Evolutionary conservation across 2,329 filamentous ascomycete species (phyloP).

Genomic region (Phialocephala subalpina): DNA sequence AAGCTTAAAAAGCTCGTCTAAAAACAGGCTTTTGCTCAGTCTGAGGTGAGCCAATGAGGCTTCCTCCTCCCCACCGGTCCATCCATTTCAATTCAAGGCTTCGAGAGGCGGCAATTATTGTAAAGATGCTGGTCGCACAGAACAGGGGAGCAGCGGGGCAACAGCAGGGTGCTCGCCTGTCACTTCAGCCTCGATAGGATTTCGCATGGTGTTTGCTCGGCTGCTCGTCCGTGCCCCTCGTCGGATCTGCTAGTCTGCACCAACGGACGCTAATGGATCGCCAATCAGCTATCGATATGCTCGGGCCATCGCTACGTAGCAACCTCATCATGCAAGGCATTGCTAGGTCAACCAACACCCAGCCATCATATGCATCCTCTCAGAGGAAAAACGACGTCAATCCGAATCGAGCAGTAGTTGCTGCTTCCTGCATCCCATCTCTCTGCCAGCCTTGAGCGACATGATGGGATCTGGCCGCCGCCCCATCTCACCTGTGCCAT

Average conservation of each 20-base stretch:
- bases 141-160: neutral
- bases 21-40: constrained; percentile 12
- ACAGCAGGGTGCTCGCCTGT: neutral
- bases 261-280: neutral
- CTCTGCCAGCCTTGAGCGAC: neutral
- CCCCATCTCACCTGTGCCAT: neutral
- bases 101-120: neutral
- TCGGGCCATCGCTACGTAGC: constrained; percentile 3
- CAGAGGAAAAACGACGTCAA: constrained; percentile 11
- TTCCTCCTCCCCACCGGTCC: neutral
- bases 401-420: constrained; percentile 14
- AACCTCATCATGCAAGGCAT: constrained; percentile 21
- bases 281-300: constrained; percentile 12
- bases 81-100: neutral
- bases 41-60: neutral
- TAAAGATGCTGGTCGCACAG: constrained; percentile 12
- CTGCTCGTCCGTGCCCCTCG: neutral
- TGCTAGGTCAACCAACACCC: constrained; percentile 33
- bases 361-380: neutral
- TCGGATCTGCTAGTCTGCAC: constrained; percentile 9
- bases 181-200: constrained; percentile 7
- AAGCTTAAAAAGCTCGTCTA: constrained; percentile 14
- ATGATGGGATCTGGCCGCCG: neutral
- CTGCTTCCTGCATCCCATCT: constrained; percentile 2
- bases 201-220: neutral